A percentile compares a stretch with the other conserved stretches of the same genome.
Conservation (phyloP, 2,329 filamentous ascomycete genomes). For the Trichophyton mentagrophytes region DNA sequence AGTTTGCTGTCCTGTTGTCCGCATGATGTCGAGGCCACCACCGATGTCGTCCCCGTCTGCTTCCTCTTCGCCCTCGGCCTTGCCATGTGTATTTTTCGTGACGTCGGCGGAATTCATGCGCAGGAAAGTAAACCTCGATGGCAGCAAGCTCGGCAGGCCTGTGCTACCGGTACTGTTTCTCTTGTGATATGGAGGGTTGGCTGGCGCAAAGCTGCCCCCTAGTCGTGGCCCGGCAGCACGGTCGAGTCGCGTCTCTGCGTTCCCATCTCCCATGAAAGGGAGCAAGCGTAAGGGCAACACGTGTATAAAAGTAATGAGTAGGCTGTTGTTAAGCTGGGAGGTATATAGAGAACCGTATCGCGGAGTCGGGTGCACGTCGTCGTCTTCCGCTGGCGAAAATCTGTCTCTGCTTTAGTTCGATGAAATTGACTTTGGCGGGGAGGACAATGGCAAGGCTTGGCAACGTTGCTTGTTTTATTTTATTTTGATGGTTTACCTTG, state of each 20-base stretch:
- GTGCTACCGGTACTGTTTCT: not conserved
- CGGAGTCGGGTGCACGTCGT: not conserved
- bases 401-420: not conserved
- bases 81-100: slow-evolving; percentile 8
- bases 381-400: not conserved
- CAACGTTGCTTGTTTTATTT: not conserved
- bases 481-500: not conserved
- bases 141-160: slow-evolving; percentile 20
- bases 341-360: not conserved
- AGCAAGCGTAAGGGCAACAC: not conserved
- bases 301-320: too few relatives aligned
- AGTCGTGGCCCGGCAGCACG: not conserved
- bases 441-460: not conserved
- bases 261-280: slow-evolving; percentile 5
- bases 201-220: not conserved
- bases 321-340: not conserved
- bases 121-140: slow-evolving; percentile 11
- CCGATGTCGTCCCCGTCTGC: slow-evolving; percentile 7
- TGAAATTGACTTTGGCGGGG: not conserved
- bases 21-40: not conserved
- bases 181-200: not conserved
- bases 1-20: not conserved
- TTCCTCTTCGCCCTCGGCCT: slow-evolving; percentile 13
- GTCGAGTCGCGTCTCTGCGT: not conserved
- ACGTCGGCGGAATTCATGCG: slow-evolving; percentile 7